Conservation (phyloP, 1,139 yeast genomes). For the Sugiyamaella pinicola region DNA sequence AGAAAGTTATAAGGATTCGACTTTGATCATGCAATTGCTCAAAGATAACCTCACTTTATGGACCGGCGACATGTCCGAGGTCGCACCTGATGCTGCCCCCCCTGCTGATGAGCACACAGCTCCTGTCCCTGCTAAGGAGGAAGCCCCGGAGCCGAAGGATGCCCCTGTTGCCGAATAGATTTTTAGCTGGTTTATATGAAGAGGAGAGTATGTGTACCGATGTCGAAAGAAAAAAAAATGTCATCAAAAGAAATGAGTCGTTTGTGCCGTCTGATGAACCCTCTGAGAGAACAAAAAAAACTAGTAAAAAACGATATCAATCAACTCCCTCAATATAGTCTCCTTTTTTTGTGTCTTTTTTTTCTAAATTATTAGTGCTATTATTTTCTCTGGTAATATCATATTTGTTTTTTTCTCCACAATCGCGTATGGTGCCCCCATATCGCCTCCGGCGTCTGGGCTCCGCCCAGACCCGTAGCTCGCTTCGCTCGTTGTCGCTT, state of each 20-base stretch:
- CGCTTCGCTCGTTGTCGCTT: too few relatives aligned
- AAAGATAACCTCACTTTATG: constrained; percentile 98
- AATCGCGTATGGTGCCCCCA: too few relatives aligned
- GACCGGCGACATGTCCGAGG: constrained; percentile 95
- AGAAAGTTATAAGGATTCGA: constrained; percentile 97
- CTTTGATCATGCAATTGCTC: constrained; percentile 96
- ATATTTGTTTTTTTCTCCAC: not conserved
- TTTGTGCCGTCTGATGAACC: not conserved
- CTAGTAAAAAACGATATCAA: not conserved
- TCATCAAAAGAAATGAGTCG: not conserved
- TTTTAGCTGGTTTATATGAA: not conserved
- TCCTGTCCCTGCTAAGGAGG: constrained; percentile 4
- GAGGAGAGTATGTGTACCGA: not conserved
- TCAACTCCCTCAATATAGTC: not conserved
- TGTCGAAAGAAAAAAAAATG: not conserved
- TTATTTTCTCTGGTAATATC: constrained; percentile 9
- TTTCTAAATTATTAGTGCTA: constrained; percentile 13
- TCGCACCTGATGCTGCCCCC: constrained; percentile 63
- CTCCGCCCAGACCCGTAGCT: constrained; percentile 5
- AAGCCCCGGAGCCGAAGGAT: constrained; percentile 4
- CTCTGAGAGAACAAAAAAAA: not conserved
- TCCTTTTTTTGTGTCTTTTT: constrained; percentile 5
- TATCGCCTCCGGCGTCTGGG: constrained; percentile 8
- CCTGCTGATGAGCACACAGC: constrained; percentile 18
- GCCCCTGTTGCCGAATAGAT: constrained; percentile 14